Percentiles rank a stretch among this genome's conserved stretches.
Evolutionary conservation across 2,329 filamentous ascomycete genomes (phyloP).

Genomic region (Xylariales sp.): DNA sequence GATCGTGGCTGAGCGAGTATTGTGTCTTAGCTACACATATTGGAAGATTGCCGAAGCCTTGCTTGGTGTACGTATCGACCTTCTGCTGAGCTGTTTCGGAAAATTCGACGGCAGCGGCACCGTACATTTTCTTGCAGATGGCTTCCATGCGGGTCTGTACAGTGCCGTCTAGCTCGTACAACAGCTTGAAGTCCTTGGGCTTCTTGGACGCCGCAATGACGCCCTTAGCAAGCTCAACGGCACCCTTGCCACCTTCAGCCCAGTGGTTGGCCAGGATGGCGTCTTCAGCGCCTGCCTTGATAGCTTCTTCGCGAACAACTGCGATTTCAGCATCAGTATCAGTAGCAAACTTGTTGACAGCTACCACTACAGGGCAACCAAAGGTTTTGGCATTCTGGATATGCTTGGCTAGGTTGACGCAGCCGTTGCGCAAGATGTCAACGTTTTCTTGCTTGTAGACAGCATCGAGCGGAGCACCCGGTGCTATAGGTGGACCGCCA

Average conservation of each 20-base stretch:
- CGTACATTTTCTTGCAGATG: constrained; percentile 93
- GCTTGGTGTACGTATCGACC: constrained; percentile 88
- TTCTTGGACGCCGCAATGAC: constrained; percentile 80
- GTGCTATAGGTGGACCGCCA: constrained; percentile 87
- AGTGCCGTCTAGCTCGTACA: constrained; percentile 72
- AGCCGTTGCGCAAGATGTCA: constrained; percentile 83
- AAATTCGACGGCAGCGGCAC: constrained; percentile 83
- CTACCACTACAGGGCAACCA: constrained; percentile 90
- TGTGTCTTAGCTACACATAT: constrained; percentile 99
- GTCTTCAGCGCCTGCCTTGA: constrained; percentile 88
- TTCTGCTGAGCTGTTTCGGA: constrained; percentile 93
- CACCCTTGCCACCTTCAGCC: constrained; percentile 89
- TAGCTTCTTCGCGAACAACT: constrained; percentile 83
- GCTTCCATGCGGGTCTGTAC: constrained; percentile 86
- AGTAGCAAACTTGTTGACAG: constrained; percentile 93
- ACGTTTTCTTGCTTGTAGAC: constrained; percentile 93
- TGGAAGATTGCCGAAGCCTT: constrained; percentile 87
- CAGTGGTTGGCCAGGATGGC: constrained; percentile 94
- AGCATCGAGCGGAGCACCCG: constrained; percentile 77
- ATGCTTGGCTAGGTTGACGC: constrained; percentile 93
- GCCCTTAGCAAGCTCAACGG: constrained; percentile 80
- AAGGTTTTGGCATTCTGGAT: constrained; percentile 86
- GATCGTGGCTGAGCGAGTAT: constrained; percentile 92
- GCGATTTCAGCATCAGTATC: constrained; percentile 90
- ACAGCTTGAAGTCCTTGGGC: constrained; percentile 80